Percentiles rank a stretch among this genome's conserved stretches.
These are phyloP conservation scores for Pyricularia pennisetigena DNA, from an alignment of 2,329 filamentous ascomycete genomes.

Conservation along the genomic window DNA sequence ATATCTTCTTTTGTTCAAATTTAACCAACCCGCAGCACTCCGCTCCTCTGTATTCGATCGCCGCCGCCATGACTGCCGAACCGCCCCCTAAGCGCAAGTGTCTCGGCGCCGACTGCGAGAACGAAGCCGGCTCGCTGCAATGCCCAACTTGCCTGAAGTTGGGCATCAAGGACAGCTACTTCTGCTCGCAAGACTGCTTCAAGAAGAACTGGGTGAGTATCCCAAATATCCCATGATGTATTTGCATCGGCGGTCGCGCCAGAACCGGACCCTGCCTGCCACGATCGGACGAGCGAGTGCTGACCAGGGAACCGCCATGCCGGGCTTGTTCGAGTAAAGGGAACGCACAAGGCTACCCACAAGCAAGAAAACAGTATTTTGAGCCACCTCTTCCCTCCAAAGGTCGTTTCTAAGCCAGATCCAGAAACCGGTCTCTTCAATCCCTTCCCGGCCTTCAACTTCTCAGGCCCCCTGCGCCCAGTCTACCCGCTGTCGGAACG, in stretches of 20 bases:
- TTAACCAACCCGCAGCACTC: not conserved
- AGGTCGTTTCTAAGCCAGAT: slow-evolving; percentile 82
- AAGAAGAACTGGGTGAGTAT: slow-evolving; percentile 83
- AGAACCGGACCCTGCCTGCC: too few relatives aligned
- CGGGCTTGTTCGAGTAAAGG: slow-evolving; percentile 33
- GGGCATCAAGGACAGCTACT: slow-evolving; percentile 80
- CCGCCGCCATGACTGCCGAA: slow-evolving; percentile 34
- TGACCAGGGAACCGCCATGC: not conserved
- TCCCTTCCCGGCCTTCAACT: slow-evolving; percentile 81
- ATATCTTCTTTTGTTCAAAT: not conserved
- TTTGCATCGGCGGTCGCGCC: not conserved
- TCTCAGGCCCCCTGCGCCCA: slow-evolving; percentile 71
- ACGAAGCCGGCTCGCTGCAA: slow-evolving; percentile 77
- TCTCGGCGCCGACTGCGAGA: slow-evolving; percentile 72
- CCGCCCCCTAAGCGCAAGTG: slow-evolving; percentile 58
- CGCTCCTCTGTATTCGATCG: not conserved
- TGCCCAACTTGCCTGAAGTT: slow-evolving; percentile 93
- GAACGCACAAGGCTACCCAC: slow-evolving; percentile 72
- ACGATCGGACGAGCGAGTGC: not conserved
- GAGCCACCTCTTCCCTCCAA: slow-evolving; percentile 64
- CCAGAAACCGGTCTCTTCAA: slow-evolving; percentile 85
- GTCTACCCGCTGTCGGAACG: slow-evolving; percentile 73
- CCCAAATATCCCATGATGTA: not conserved
- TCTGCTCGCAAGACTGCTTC: slow-evolving; percentile 98
- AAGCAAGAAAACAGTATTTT: slow-evolving; percentile 71